phyloP scores from a whole-genome alignment of 75 land plant genomes.

The Isoetes taiwanensis region DNA sequence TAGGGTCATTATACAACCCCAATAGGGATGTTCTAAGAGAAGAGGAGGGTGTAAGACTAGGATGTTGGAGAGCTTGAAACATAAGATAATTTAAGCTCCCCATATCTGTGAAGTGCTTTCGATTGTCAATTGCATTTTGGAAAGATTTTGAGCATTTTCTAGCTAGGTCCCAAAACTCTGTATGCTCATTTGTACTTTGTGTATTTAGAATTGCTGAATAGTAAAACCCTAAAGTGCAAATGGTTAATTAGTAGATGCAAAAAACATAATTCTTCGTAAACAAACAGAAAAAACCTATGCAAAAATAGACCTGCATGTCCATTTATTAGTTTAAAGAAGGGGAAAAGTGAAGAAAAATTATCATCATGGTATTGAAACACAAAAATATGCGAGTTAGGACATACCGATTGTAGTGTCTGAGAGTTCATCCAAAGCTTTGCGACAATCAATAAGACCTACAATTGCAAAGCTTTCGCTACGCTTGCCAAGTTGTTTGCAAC shows the following conservation, averaged over 20 bases:
- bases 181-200: conserved; percentile 10
- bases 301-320: too few species aligned
- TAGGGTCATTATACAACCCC: background rate
- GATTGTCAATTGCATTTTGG: conserved; percentile 13
- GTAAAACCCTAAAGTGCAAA: conserved; percentile 30
- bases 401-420: conserved; percentile 40
- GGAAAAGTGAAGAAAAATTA: too few species aligned
- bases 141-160: conserved; percentile 16
- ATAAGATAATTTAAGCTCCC: conserved; percentile 26
- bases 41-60: conserved; percentile 15
- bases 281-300: too few species aligned
- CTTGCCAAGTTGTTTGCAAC: conserved; percentile 31
- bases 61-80: conserved; percentile 21
- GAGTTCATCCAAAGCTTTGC: conserved; percentile 40
- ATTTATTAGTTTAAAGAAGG: too few species aligned
- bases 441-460: conserved; percentile 62
- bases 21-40: conserved; percentile 20
- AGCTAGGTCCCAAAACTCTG: conserved; percentile 22
- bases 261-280: too few species aligned
- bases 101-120: conserved; percentile 37
- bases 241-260: too few species aligned
- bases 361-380: too few species aligned
- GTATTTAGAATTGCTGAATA: conserved; percentile 23
- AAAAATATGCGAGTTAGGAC: too few species aligned
- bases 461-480: conserved; percentile 58